These are phyloP conservation scores for Fistulifera solaris DNA, from an alignment of 108 stramenopile genomes.

Conservation along the genomic window DNA sequence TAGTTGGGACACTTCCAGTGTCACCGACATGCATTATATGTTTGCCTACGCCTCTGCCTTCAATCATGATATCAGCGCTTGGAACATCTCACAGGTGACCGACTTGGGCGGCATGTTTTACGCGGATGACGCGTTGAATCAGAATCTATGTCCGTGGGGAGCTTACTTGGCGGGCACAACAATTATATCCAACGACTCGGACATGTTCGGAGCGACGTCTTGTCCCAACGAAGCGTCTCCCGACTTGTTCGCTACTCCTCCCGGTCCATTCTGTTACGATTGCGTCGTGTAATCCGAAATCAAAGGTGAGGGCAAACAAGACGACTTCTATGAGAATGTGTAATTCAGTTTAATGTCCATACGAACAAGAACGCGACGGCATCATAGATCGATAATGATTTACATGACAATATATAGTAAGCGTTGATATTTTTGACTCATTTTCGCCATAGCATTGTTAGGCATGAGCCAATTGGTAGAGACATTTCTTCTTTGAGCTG, in stretches of 20 bases:
- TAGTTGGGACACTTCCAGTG: constrained; percentile 20
- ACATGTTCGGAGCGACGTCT: constrained; percentile 13
- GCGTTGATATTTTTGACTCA: no score
- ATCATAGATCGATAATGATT: no score
- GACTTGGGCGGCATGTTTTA: constrained; percentile 24
- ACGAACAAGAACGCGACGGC: no score
- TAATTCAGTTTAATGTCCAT: no score
- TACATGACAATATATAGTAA: no score
- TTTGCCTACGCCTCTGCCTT: constrained; percentile 20
- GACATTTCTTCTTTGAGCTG: no score
- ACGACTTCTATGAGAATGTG: no score
- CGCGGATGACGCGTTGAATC: constrained; percentile 24
- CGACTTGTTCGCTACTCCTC: not conserved
- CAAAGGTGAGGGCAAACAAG: no score
- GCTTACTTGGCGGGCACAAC: not conserved
- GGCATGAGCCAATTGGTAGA: no score
- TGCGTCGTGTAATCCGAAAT: no score
- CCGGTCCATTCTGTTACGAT: not conserved
- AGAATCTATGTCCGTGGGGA: constrained; percentile 19
- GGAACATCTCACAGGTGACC: constrained; percentile 18
- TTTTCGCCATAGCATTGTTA: no score
- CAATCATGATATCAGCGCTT: constrained; percentile 19
- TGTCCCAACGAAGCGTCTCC: not conserved
- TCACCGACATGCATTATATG: constrained; percentile 34
- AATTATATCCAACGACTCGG: no score